Evolutionary conservation across 768 basidiomycete genomes (phyloP).

Genomic region (Piloderma croceum): DNA sequence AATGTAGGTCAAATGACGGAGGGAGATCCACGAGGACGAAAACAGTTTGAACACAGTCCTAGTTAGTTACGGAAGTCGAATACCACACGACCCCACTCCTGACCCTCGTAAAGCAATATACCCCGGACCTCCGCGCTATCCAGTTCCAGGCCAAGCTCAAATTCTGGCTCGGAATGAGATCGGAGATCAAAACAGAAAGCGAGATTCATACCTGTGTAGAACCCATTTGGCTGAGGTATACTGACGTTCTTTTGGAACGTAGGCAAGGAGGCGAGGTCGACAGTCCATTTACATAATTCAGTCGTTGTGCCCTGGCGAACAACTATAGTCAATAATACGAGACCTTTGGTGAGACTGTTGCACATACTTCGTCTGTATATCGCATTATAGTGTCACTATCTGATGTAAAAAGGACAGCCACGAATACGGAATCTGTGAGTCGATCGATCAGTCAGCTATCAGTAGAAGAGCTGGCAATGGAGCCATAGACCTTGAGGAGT

Average conservation of each 20-base stretch:
- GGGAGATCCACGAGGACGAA: slow-evolving; percentile 1
- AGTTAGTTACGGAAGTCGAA: slow-evolving; percentile 45
- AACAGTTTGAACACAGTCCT: slow-evolving; percentile 4
- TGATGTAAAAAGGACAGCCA: slow-evolving; percentile 77
- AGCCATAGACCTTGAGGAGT: slow-evolving; percentile 37
- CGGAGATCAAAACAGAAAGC: slow-evolving; percentile 1
- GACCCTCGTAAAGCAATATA: slow-evolving; percentile 64
- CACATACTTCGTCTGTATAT: slow-evolving; percentile 74
- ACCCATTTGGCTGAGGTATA: slow-evolving; percentile 52
- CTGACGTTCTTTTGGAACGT: slow-evolving; percentile 69
- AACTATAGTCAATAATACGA: slow-evolving; percentile 17
- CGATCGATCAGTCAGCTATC: no score
- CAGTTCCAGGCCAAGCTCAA: slow-evolving; percentile 77
- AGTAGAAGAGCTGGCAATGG: no score
- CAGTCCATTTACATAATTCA: slow-evolving; percentile 84
- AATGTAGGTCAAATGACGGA: no score
- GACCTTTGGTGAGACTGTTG: slow-evolving; percentile 2
- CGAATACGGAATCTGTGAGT: slow-evolving; percentile 65
- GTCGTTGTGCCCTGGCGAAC: slow-evolving; percentile 51
- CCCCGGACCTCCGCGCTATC: slow-evolving; percentile 87
- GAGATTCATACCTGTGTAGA: slow-evolving; percentile 63
- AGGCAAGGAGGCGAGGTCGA: slow-evolving; percentile 72
- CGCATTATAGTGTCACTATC: slow-evolving; percentile 72
- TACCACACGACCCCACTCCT: slow-evolving; percentile 76
- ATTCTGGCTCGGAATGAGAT: slow-evolving; percentile 43